Base-by-base conservation (phyloP, 2,329 filamentous ascomycete species). In the Colletotrichum godetiae region DNA sequence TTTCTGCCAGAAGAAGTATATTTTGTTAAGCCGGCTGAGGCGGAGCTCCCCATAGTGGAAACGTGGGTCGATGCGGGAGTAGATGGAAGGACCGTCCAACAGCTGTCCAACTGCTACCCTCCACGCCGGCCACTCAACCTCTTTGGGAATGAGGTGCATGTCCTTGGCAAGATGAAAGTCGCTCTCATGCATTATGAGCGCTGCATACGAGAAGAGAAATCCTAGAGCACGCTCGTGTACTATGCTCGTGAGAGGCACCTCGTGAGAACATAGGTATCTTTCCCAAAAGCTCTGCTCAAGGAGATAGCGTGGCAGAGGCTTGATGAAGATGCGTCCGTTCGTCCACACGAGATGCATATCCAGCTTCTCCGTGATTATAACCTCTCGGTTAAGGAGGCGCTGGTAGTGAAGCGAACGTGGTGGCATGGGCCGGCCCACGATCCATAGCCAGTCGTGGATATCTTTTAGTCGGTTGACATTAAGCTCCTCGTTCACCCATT, bases 1-100 rank as follows among this genome's bases (percentile, higher is more conserved):
- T 5, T 73, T 76, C 42, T 74, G 68, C 42, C 72, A 74, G 29
- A 85, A 74, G 35, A 78, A 78, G 75, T 84, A 82, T 59, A 85
- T 82, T 66, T 84, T 81, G 78, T 89, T 82, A 59, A 84, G 78
- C 0, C 83, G 80, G 66, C 79, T 78, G 19, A 84, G 74, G 5
- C 84, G 27, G 27, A 87, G 81, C 78, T 87, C 85, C n/a, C 83
- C 85, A 66, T 83, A 83, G 58, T 77, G 65, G 72, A 84, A 87
- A 2, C 84, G 84, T 52, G 56, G 71, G 68, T 86, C 77, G 42
- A 85, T 76, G 2, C 76, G 57, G n/a, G 65, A 62, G 5, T 80
- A 76, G 37, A 85, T 81, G 60, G 79, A 76, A 37, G 77, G 74
- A 19, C 76, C 74, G 4, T 8, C 76, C 67, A 80, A 70, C 12